Percentiles rank a stretch among this genome's conserved stretches.
Evolutionary conservation across 2,329 filamentous ascomycete species (phyloP).

Genomic region (Capronia coronata): DNA sequence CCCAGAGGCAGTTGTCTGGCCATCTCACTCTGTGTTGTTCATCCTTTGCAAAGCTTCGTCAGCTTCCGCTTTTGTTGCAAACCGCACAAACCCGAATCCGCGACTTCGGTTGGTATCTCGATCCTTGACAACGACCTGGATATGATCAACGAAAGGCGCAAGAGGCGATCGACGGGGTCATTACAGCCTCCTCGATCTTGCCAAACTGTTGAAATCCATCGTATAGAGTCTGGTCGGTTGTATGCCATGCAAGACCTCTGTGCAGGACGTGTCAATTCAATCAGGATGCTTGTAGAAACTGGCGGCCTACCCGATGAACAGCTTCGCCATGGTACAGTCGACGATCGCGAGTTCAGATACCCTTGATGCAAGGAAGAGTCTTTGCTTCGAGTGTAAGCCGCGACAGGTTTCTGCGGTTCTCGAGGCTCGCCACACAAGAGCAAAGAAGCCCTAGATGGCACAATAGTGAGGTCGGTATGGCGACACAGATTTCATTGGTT

Average conservation of each 20-base stretch:
- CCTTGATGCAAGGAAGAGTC: background rate
- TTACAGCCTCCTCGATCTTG: constrained; percentile 86
- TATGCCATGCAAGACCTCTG: constrained; percentile 97
- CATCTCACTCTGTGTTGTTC: constrained; percentile 58
- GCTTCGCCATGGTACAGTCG: constrained; percentile 26
- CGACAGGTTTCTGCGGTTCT: constrained; percentile 12
- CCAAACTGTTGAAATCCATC: constrained; percentile 92
- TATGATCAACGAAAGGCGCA: constrained; percentile 23
- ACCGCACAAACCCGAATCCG: constrained; percentile 95
- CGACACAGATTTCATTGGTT: constrained; percentile 19
- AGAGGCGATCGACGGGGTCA: constrained; percentile 8
- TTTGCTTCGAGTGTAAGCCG: constrained; percentile 6
- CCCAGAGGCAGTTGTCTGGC: constrained; percentile 33
- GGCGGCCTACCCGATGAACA: constrained; percentile 28
- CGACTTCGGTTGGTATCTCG: constrained; percentile 93
- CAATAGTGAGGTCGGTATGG: constrained; percentile 12
- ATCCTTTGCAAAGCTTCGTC: constrained; percentile 39
- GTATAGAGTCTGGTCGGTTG: constrained; percentile 78
- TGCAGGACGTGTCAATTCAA: constrained; percentile 13
- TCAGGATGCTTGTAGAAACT: constrained; percentile 5
- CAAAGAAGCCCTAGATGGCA: constrained; percentile 13
- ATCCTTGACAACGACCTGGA: constrained; percentile 92
- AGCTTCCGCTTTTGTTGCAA: constrained; percentile 47
- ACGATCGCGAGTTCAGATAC: constrained; percentile 1
- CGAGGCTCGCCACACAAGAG: constrained; percentile 14